Percentiles rank a stretch among this genome's conserved stretches.
Evolutionary conservation across 768 basidiomycete genomes (phyloP).

Genomic region (Hygrocybe punicea): DNA sequence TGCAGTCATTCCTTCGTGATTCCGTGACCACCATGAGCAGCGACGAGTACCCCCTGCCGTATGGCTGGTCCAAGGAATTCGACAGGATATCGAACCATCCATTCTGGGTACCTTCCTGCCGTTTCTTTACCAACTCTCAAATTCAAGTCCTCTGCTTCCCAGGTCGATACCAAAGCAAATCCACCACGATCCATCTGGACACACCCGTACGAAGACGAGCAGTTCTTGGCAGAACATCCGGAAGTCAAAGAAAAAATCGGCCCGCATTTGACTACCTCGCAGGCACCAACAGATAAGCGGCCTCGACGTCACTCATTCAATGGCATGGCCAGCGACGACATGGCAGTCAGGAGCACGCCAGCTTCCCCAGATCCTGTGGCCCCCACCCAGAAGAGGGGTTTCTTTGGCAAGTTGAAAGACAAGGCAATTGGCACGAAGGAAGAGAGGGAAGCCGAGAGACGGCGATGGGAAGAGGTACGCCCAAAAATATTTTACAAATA

Average conservation of each 20-base stretch:
- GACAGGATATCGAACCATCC: constrained; percentile 42
- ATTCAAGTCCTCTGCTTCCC: not conserved
- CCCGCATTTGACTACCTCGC: not conserved
- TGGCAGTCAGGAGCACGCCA: constrained; percentile 6
- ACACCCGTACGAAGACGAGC: constrained; percentile 68
- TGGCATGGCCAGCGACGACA: constrained; percentile 14
- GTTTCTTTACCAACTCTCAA: not conserved
- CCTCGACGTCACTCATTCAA: constrained; percentile 30
- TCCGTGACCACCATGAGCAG: constrained; percentile 6
- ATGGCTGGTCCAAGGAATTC: constrained; percentile 54
- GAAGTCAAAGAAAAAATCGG: constrained; percentile 40
- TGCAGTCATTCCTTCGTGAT: no score
- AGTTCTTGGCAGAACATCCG: constrained; percentile 56
- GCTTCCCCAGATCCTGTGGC: constrained; percentile 9
- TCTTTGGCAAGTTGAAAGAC: constrained; percentile 62
- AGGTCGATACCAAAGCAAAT: constrained; percentile 62
- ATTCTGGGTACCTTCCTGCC: constrained; percentile 45
- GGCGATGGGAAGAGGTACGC: constrained; percentile 26
- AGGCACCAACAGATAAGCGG: constrained; percentile 7
- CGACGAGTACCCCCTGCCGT: constrained; percentile 43
- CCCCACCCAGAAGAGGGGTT: constrained; percentile 42
- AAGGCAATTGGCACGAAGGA: constrained; percentile 62
- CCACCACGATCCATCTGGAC: constrained; percentile 70
- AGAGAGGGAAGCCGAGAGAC: constrained; percentile 49
- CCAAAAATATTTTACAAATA: not conserved